A percentile compares a stretch with the other conserved stretches of the same genome.
Evolutionary conservation across 2,329 filamentous ascomycete species (phyloP).

Genomic region (Botryotinia narcissicola): DNA sequence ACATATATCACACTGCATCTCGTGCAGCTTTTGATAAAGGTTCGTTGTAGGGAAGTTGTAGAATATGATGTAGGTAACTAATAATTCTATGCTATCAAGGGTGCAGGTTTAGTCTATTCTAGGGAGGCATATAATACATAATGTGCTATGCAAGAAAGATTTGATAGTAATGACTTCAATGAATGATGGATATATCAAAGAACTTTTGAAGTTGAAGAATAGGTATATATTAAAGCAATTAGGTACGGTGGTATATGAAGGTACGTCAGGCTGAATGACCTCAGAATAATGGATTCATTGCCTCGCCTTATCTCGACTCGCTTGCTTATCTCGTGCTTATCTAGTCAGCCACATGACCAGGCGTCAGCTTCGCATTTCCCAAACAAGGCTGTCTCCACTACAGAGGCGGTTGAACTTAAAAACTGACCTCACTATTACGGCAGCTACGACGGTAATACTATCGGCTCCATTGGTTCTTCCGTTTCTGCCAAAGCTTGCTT

Average conservation of each 20-base stretch:
- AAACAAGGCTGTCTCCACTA: constrained; percentile 17
- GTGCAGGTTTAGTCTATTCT: constrained; percentile 10
- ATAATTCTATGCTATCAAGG: constrained; percentile 6
- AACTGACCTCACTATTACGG: constrained; percentile 11
- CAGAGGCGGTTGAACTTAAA: constrained; percentile 13
- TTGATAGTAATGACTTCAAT: background rate
- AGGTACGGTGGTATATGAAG: background rate
- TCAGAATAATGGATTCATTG: constrained; percentile 5
- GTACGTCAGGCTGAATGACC: constrained; percentile 15
- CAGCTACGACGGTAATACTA: constrained; percentile 22
- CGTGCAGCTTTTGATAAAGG: constrained; percentile 25
- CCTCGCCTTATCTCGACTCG: constrained; percentile 17
- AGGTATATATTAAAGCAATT: constrained; percentile 1
- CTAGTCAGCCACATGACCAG: constrained; percentile 1
- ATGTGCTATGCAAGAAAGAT: background rate
- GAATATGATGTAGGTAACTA: constrained; percentile 15
- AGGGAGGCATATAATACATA: constrained; percentile 19
- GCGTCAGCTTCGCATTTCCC: constrained; percentile 6
- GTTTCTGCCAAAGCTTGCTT: background rate
- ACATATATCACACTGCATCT: constrained; percentile 71
- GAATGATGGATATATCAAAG: background rate
- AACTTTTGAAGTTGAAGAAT: background rate
- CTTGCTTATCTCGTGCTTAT: constrained; percentile 16
- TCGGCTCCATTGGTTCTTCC: background rate
- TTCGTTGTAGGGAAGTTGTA: constrained; percentile 12